Evolutionary conservation across 768 basidiomycete species (phyloP).

Genomic region (Collybia sordida): DNA sequence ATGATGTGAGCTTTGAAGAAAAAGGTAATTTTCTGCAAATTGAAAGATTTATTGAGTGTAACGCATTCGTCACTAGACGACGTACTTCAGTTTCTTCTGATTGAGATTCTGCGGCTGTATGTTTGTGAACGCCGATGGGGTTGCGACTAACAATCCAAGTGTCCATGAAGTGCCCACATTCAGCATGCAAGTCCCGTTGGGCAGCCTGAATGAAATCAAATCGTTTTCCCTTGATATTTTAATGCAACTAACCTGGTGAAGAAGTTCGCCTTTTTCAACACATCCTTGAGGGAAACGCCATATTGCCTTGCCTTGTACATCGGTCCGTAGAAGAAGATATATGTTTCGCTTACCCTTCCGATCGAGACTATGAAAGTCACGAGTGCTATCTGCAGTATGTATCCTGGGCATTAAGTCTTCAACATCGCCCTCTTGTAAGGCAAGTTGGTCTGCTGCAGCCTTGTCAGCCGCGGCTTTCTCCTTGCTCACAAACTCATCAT

Average conservation of each 20-base stretch:
- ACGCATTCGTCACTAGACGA: neutral
- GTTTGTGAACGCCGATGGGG: slow-evolving; percentile 79
- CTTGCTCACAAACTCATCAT: slow-evolving; percentile 40
- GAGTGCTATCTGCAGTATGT: slow-evolving; percentile 57
- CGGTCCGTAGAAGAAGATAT: slow-evolving; percentile 75
- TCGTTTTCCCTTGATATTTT: neutral
- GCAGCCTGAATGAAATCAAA: slow-evolving; percentile 56
- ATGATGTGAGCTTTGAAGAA: slow-evolving; percentile 95
- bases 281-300: slow-evolving; percentile 85
- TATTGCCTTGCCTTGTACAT: slow-evolving; percentile 42
- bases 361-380: slow-evolving; percentile 75
- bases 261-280: slow-evolving; percentile 59
- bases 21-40: slow-evolving; percentile 67
- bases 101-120: slow-evolving; percentile 22
- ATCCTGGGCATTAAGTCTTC: slow-evolving; percentile 62
- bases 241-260: slow-evolving; percentile 66
- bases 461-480: slow-evolving; percentile 52
- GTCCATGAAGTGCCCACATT: slow-evolving; percentile 85
- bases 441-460: slow-evolving; percentile 58
- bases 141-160: slow-evolving; percentile 91
- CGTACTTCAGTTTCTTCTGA: slow-evolving; percentile 34
- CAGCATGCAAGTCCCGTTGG: slow-evolving; percentile 61
- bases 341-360: slow-evolving; percentile 83
- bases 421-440: slow-evolving; percentile 57
- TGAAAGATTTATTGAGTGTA: neutral